These are phyloP conservation scores for Tuber indicum DNA, from an alignment of 495 filamentous ascomycete species.

Conservation along the genomic window DNA sequence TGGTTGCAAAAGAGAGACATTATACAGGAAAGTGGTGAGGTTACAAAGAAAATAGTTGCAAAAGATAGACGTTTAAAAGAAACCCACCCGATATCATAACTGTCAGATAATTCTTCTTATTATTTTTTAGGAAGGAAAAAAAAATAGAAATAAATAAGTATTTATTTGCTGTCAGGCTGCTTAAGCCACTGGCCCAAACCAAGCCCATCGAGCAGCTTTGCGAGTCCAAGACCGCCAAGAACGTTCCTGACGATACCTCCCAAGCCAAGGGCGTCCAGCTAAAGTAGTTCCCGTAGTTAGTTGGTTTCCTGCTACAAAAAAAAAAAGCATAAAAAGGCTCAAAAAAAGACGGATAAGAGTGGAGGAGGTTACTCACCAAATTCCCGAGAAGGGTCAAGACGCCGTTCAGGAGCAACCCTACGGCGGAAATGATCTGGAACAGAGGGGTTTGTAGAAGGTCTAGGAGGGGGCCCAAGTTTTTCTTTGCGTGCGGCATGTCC, in stretches of 20 bases:
- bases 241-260: slow-evolving; percentile 73
- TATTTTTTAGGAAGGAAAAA: background rate
- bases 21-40: background rate
- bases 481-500: slow-evolving; percentile 90
- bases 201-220: slow-evolving; percentile 66
- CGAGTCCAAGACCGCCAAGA: slow-evolving; percentile 71
- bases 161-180: background rate
- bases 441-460: slow-evolving; percentile 72
- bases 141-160: background rate
- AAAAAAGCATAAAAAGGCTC: background rate
- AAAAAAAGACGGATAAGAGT: background rate
- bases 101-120: background rate
- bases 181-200: slow-evolving; percentile 53
- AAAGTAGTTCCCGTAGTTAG: background rate
- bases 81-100: background rate
- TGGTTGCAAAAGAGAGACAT: background rate
- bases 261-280: slow-evolving; percentile 74
- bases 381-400: slow-evolving; percentile 77
- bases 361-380: slow-evolving; percentile 45
- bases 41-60: background rate
- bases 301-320: background rate
- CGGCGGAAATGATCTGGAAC: slow-evolving; percentile 87
- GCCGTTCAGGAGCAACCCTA: slow-evolving; percentile 74
- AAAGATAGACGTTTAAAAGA: background rate
- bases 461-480: slow-evolving; percentile 85